Conservation (phyloP, 1,284 basidiomycete species). For the Ganoderma meredithae region DNA sequence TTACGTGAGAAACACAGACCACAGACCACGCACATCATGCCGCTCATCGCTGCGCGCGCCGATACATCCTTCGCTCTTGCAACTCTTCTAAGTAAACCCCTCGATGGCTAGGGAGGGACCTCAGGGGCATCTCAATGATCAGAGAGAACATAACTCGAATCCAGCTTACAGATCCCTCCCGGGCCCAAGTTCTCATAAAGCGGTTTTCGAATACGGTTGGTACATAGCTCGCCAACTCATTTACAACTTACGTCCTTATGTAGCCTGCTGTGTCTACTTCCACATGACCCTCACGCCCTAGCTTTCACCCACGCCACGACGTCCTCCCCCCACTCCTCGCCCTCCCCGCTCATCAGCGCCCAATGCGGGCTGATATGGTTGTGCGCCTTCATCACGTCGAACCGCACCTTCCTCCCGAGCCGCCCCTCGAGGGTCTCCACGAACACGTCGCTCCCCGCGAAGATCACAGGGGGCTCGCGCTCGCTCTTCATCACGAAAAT, state of each 20-base stretch:
- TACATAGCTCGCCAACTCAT: not conserved
- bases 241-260: not conserved
- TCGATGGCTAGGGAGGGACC: too few relatives aligned
- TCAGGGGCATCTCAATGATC: too few relatives aligned
- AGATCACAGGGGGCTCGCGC: constrained; percentile 56
- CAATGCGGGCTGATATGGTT: constrained; percentile 67
- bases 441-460: constrained; percentile 44
- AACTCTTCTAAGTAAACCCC: too few relatives aligned
- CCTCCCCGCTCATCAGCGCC: constrained; percentile 59
- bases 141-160: too few relatives aligned
- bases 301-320: constrained; percentile 49
- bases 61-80: too few relatives aligned
- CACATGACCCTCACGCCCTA: constrained; percentile 10
- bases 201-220: not conserved
- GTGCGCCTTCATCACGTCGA: constrained; percentile 56
- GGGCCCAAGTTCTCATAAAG: not conserved
- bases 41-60: not conserved
- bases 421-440: constrained; percentile 44
- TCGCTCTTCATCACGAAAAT: constrained; percentile 57
- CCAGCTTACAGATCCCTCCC: too few relatives aligned
- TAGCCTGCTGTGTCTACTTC: not conserved
- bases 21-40: not conserved
- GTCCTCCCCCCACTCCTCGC: constrained; percentile 67
- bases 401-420: constrained; percentile 39
- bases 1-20: not conserved